Evolutionary conservation across 129 eudicot species (phyloP).

Genomic region (Escallonia herrerae): DNA sequence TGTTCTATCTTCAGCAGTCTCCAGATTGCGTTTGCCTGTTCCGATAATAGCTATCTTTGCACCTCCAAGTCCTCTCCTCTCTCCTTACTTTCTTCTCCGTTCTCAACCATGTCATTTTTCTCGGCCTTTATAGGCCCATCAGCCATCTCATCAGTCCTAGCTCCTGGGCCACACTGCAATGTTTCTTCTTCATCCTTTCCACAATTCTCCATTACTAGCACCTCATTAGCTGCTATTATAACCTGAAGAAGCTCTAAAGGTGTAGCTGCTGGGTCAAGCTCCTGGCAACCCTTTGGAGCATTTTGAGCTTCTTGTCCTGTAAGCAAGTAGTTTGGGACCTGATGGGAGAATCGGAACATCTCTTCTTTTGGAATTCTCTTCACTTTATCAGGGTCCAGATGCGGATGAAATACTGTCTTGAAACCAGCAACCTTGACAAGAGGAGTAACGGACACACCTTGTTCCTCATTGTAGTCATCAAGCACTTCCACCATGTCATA

Average conservation of each 20-base stretch:
- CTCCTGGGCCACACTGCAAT: not conserved
- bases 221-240: slow-evolving; percentile 12
- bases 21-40: slow-evolving; percentile 18
- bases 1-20: slow-evolving; percentile 11
- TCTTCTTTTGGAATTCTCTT: slow-evolving; percentile 61
- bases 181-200: not conserved
- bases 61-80: not conserved
- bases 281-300: slow-evolving; percentile 72
- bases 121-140: not conserved
- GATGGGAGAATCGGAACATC: slow-evolving; percentile 88
- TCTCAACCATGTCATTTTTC: slow-evolving; percentile 8
- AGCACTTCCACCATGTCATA: slow-evolving; percentile 90
- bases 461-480: slow-evolving; percentile 62
- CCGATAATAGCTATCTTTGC: slow-evolving; percentile 20
- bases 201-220: slow-evolving; percentile 7
- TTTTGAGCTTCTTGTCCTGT: slow-evolving; percentile 62
- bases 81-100: not conserved
- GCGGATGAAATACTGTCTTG: slow-evolving; percentile 62
- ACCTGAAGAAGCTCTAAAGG: slow-evolving; percentile 78
- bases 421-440: slow-evolving; percentile 65
- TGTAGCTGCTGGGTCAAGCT: slow-evolving; percentile 94
- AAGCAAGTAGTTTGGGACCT: slow-evolving; percentile 62
- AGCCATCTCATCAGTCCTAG: not conserved
- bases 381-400: slow-evolving; percentile 26
- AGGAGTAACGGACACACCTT: slow-evolving; percentile 58